Evolutionary conservation across 345 rosid species (phyloP), one percentile per base, ranked within the genome.

Genomic region (Pistacia vera): DNA sequence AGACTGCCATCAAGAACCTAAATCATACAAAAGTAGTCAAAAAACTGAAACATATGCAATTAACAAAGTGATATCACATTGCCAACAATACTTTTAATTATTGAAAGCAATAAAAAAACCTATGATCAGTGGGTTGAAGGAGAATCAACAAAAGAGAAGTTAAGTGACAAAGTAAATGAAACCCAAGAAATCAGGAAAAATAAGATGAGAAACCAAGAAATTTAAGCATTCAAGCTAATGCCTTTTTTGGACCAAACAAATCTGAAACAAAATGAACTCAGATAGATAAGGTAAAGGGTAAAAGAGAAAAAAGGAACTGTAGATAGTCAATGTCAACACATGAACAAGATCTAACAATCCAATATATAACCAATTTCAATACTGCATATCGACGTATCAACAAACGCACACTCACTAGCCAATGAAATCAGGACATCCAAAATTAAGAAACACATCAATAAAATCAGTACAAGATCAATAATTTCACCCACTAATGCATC

Each of bases 31-130:
- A 41, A 72, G 12, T 68, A 77, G 30, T 13, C 28, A 17, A 73
- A 46, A 41, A 65, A 70, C 61, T 25, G 71, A 25, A 56, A 65
- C 52, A 64, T 60, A 80, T 64, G 30, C 65, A 63, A 62, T 6
- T 13, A 33, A 51, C 11, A 51, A 0, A 17, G 28, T 35, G 16
- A 54, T 33, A 69, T 54, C 54, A 46, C 35, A 70, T 54, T 54
- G 25, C 20, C 52, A 38, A 41, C 4, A 25, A 36, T 33, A 20
- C n/a, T 71, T 35, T 12, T n/a, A 36, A 64, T 36, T 36, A 64
- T 5, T 7, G 30, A 51, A 51, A 68, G 14, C 30, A 52, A 30
- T 20, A 7, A 28, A 68, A 68, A 51, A 30, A 12, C 16, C 44
- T 51, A 9, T n/a, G 17, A 28, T 13, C 14, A n/a, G 51, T 51